Evolutionary conservation across 805 yeast species (phyloP).

Genomic region (Yarrowia sp.): DNA sequence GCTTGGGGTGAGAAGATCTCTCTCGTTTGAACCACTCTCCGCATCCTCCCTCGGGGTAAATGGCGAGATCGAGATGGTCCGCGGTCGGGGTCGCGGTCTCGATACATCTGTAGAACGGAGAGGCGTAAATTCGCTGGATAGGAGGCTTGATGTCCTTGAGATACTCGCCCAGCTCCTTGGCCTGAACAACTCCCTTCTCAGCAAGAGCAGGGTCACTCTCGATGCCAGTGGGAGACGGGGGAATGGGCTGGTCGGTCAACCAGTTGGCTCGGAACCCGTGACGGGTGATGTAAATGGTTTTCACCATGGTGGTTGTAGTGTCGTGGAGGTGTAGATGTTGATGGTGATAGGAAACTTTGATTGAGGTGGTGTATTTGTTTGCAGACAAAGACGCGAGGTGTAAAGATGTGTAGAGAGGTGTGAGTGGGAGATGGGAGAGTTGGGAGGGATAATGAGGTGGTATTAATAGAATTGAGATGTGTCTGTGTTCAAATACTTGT

Average conservation of each 20-base stretch:
- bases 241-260: slow-evolving; percentile 61
- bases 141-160: slow-evolving; percentile 57
- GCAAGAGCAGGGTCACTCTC: slow-evolving; percentile 90
- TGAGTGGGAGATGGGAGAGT: no score
- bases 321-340: not conserved
- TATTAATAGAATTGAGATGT: not conserved
- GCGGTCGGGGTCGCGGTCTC: slow-evolving; percentile 81
- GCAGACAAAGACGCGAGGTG: not conserved
- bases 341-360: slow-evolving; percentile 13
- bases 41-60: slow-evolving; percentile 78
- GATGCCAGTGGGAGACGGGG: slow-evolving; percentile 87
- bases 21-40: slow-evolving; percentile 91
- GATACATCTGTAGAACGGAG: slow-evolving; percentile 90
- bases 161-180: slow-evolving; percentile 74
- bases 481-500: not conserved
- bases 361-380: not conserved
- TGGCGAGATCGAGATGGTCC: slow-evolving; percentile 60
- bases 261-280: slow-evolving; percentile 94
- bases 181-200: slow-evolving; percentile 86
- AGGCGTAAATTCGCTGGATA: slow-evolving; percentile 74
- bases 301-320: slow-evolving; percentile 43
- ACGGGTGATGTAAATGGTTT: slow-evolving; percentile 46
- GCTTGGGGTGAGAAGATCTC: slow-evolving; percentile 60
- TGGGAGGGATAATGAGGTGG: not conserved
- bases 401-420: not conserved